A percentile compares a stretch with the other conserved stretches of the same genome.
Evolutionary conservation across 257 asterid genomes (phyloP).

Genomic region (Ehretia macrophylla): DNA sequence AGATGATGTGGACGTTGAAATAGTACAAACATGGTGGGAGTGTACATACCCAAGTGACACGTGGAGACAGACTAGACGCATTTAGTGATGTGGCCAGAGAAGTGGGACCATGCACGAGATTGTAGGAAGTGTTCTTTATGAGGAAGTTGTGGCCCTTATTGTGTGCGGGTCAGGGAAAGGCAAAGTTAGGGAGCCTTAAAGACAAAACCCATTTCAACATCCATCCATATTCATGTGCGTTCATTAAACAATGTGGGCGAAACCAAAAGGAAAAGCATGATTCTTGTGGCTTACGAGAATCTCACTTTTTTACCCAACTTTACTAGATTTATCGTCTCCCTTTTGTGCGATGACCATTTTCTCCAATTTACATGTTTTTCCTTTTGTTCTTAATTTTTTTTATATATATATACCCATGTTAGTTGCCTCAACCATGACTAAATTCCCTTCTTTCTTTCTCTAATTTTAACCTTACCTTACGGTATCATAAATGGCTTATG

Average conservation of each 20-base stretch:
- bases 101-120: slow-evolving; percentile 21
- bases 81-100: slow-evolving; percentile 47
- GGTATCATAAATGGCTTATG: no score
- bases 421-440: no score
- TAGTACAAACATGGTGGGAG: not conserved
- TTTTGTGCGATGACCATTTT: no score
- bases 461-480: no score
- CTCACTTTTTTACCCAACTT: slow-evolving; percentile 8
- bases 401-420: no score
- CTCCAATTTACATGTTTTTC: no score
- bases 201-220: slow-evolving; percentile 25
- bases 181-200: slow-evolving; percentile 40
- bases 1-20: slow-evolving; percentile 5
- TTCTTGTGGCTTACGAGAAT: slow-evolving; percentile 43
- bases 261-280: slow-evolving; percentile 25
- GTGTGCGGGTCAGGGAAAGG: slow-evolving; percentile 1
- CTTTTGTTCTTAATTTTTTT: not conserved
- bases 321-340: no score
- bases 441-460: no score
- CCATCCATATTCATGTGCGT: slow-evolving; percentile 55
- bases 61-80: slow-evolving; percentile 17
- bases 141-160: not conserved
- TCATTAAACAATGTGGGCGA: slow-evolving; percentile 53
- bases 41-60: slow-evolving; percentile 1
- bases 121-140: slow-evolving; percentile 3